phyloP scores from a whole-genome alignment of 495 filamentous ascomycete genomes.

The Neurospora sp. region DNA sequence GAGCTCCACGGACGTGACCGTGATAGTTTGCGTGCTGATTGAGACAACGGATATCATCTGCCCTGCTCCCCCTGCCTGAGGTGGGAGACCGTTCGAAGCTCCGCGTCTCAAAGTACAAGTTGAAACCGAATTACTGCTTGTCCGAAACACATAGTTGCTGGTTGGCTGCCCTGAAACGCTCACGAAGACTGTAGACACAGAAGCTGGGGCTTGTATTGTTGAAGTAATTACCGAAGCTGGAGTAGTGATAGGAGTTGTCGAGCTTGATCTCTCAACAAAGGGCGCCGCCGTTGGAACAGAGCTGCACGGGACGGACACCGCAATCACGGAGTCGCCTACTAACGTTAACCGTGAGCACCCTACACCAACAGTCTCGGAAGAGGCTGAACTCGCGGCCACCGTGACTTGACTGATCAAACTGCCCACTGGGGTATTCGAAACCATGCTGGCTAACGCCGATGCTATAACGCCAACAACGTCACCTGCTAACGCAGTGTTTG shows the following conservation, averaged over 20 bases:
- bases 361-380: background rate
- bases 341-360: conserved; percentile 7
- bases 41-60: background rate
- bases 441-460: conserved; percentile 5
- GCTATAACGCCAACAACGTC: conserved; percentile 7
- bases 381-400: background rate
- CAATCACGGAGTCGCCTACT: conserved; percentile 3
- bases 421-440: conserved; percentile 1
- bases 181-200: background rate
- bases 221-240: background rate
- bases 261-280: background rate
- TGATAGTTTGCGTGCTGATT: background rate
- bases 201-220: background rate
- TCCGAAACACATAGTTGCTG: background rate
- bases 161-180: background rate
- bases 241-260: background rate
- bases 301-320: conserved; percentile 3
- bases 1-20: conserved; percentile 2
- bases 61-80: background rate
- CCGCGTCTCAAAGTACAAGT: background rate
- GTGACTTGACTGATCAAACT: conserved; percentile 4
- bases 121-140: background rate
- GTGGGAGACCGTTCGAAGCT: background rate
- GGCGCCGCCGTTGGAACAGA: background rate
- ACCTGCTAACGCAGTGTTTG: conserved; percentile 2